These are phyloP conservation scores for Rhodotorula mucilaginosa DNA, from an alignment of 1,284 basidiomycete species.

Conservation along the genomic window DNA sequence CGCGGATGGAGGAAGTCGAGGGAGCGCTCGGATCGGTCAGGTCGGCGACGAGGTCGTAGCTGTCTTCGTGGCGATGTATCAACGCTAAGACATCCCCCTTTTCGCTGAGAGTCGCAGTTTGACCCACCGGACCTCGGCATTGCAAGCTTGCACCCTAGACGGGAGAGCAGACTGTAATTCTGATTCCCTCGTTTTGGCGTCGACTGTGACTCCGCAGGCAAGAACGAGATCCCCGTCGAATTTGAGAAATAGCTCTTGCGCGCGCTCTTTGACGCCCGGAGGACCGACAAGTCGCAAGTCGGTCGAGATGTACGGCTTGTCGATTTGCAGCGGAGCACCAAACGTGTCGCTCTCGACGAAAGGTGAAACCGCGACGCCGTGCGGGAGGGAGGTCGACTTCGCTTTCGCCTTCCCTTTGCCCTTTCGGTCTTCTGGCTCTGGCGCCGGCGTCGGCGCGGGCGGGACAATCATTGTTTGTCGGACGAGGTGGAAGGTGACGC, in stretches of 20 bases:
- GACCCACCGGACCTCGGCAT: constrained; percentile 3
- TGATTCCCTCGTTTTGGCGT: not conserved
- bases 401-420: not conserved
- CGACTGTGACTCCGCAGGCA: not conserved
- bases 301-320: not conserved
- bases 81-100: not conserved
- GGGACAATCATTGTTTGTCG: not conserved
- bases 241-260: not conserved
- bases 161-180: not conserved
- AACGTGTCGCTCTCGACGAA: no score
- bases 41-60: constrained; percentile 5
- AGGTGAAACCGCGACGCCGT: not conserved
- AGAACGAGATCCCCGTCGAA: not conserved
- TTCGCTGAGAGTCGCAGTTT: accelerated
- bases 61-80: not conserved
- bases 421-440: not conserved
- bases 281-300: not conserved
- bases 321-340: not conserved
- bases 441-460: not conserved
- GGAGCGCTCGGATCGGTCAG: not conserved
- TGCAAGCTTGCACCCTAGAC: not conserved
- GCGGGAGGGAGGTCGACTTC: not conserved
- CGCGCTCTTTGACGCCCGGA: not conserved
- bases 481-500: no score
- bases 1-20: not conserved